Evolutionary conservation across 371 early-diverging fungal species (phyloP), one percentile per base, ranked within the genome.

Genomic region (Circinella minor): DNA sequence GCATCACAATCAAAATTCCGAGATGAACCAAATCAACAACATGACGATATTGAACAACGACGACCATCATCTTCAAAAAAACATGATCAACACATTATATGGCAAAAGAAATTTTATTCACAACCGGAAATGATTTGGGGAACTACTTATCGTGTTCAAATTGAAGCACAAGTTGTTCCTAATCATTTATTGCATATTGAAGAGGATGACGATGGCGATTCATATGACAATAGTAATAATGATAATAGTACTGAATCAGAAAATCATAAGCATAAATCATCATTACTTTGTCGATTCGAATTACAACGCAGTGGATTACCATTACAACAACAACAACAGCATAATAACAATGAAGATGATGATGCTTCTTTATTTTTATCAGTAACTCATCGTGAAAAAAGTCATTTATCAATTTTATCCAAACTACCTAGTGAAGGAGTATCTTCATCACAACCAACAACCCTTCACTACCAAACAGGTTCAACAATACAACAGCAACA

Each of bases 211-310:
- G 59, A 71, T 0, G 65, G 63, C 3, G 60, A 72, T 13, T 60
- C 20, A 27, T 27, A 27, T 27, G 0, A 27, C 27, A 27, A 27
- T 27, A 37, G 17, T 47, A 66, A 13, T 15, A 4, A n/a, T n/a
- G 51, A 51, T 17, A 47, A 47, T 3, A 47, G 47, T 15, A 47
- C 11, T 47, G 3, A 15, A 9, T 15, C 15, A 11, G 51, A 13
- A 63, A n/a, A 20, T 13, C 51, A 14, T 13, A 34, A 57, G 57
- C 54, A 18, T 18, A 55, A 55, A 17, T 8, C 10, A 55, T 11
- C 74, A 0, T 37, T 83, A 0, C 70, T 78, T 0, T 84, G 84
- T 47, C 72, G 76, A n/a, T 81, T 83, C 67, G 81, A 81, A 61
- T 63, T 83, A 13, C 76, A 81, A 63, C 76, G 76, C 63, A 57